Evolutionary conservation across 1,284 basidiomycete genomes (phyloP).

Genomic region (Austroboletus niveus): DNA sequence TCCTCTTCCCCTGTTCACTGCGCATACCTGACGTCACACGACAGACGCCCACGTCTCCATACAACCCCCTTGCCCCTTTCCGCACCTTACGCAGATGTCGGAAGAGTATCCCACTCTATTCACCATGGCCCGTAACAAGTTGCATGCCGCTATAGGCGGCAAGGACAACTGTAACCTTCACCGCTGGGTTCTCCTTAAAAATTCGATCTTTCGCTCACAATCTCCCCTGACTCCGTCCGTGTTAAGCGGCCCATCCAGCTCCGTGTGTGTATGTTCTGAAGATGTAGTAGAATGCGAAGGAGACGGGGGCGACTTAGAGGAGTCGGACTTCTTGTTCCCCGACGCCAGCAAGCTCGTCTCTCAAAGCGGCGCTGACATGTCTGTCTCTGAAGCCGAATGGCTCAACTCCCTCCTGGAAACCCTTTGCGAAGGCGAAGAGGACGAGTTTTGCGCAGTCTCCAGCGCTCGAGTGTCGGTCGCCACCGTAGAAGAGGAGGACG

Average conservation of each 20-base stretch:
- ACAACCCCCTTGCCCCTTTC: conserved; percentile 18
- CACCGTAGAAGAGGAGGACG: conserved; percentile 54
- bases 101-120: conserved; percentile 49
- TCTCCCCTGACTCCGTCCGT: conserved; percentile 35
- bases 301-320: conserved; percentile 39
- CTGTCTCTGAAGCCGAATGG: conserved; percentile 69
- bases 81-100: conserved; percentile 39
- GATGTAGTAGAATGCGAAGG: conserved; percentile 39
- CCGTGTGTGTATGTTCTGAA: conserved; percentile 41
- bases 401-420: conserved; percentile 73
- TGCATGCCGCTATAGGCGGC: conserved; percentile 57
- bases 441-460: conserved; percentile 47
- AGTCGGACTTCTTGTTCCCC: conserved; percentile 72
- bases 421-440: conserved; percentile 62
- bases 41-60: conserved; percentile 17
- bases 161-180: conserved; percentile 73
- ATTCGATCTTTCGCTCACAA: conserved; percentile 63
- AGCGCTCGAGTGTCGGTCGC: conserved; percentile 42
- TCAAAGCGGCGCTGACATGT: conserved; percentile 35
- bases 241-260: conserved; percentile 26
- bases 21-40: conserved; percentile 1
- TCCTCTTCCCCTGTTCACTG: neutral
- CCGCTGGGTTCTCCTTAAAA: conserved; percentile 84
- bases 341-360: conserved; percentile 60
- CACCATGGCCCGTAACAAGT: conserved; percentile 69